Evolutionary conservation across 2,329 filamentous ascomycete genomes (phyloP).

Genomic region (Thelonectria olida): DNA sequence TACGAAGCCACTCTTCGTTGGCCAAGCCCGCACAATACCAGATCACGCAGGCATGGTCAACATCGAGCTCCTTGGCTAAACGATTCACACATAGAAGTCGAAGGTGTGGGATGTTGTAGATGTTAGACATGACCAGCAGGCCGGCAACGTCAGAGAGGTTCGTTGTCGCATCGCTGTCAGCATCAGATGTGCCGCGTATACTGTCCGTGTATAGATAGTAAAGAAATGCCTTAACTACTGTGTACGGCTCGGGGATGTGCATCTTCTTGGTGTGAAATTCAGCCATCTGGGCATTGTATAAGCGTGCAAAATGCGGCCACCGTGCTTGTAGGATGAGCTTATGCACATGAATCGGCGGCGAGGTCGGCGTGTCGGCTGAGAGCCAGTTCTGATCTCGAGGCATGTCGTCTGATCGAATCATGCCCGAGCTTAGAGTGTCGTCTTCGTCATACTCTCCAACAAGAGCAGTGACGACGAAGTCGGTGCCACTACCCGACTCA

Average conservation of each 20-base stretch:
- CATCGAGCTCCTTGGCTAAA: conserved; percentile 88
- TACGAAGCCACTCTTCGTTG: conserved; percentile 92
- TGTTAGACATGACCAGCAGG: conserved; percentile 95
- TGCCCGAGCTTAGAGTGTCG: conserved; percentile 64
- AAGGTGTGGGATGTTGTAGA: conserved; percentile 96
- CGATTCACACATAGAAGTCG: conserved; percentile 91
- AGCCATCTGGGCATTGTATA: conserved; percentile 94
- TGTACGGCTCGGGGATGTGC: conserved; percentile 97
- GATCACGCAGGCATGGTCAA: conserved; percentile 93
- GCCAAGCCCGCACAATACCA: conserved; percentile 95
- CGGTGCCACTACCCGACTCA: conserved; percentile 84
- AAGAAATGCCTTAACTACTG: conserved; percentile 91
- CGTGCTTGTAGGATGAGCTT: conserved; percentile 92
- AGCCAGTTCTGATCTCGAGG: conserved; percentile 64
- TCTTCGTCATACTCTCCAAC: conserved; percentile 79
- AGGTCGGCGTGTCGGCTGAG: conserved; percentile 71
- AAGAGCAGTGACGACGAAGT: conserved; percentile 91
- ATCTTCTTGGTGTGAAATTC: conserved; percentile 97
- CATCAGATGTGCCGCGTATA: conserved; percentile 67
- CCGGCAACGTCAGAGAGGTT: conserved; percentile 89
- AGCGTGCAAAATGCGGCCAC: conserved; percentile 94
- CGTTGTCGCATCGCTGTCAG: conserved; percentile 76
- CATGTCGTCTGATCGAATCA: conserved; percentile 56
- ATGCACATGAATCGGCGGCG: conserved; percentile 90
- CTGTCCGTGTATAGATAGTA: conserved; percentile 98